Percentiles rank a stretch among this genome's conserved stretches.
Evolutionary conservation across 2,329 filamentous ascomycete genomes (phyloP).

Genomic region (Colletotrichum navitas): DNA sequence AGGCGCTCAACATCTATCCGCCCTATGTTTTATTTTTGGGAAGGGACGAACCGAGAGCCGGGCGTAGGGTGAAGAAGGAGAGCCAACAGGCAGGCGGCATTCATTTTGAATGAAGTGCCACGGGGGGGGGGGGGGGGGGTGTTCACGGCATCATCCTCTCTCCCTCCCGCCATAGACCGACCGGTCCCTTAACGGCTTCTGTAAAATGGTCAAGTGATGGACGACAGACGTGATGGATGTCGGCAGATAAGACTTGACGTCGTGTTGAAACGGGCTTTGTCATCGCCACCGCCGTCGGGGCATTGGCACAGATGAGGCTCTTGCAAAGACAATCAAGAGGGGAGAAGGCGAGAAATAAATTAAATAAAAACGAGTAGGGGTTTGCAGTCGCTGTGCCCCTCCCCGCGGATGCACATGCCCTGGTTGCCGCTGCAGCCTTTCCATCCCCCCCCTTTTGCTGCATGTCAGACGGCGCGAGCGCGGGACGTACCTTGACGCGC

Average conservation of each 20-base stretch:
- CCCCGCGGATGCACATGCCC: constrained; percentile 15
- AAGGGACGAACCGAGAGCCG: not conserved
- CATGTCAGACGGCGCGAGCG: constrained; percentile 6
- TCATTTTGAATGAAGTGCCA: constrained; percentile 20
- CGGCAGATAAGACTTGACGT: constrained; percentile 22
- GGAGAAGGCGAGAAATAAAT: not conserved
- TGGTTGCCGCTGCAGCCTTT: constrained; percentile 1
- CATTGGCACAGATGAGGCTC: not conserved
- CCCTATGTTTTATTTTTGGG: not conserved
- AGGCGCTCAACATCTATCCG: not conserved
- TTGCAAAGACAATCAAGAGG: not conserved
- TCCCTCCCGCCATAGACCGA: not conserved
- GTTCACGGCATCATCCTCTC: constrained; percentile 14
- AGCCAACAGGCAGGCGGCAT: constrained; percentile 12
- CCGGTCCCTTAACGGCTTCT: not conserved
- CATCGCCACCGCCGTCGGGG: constrained; percentile 5
- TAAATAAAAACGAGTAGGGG: not conserved
- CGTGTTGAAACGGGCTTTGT: constrained; percentile 27
- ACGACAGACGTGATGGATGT: constrained; percentile 14
- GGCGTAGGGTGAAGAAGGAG: not conserved
- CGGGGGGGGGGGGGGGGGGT: not conserved
- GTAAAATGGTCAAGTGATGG: not conserved
- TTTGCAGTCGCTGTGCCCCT: constrained; percentile 7
- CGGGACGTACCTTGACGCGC: constrained; percentile 15
- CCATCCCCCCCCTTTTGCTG: not conserved